Conservation (phyloP, 1,139 yeast genomes). For the Zygosaccharomyces pseudobailii region DNA sequence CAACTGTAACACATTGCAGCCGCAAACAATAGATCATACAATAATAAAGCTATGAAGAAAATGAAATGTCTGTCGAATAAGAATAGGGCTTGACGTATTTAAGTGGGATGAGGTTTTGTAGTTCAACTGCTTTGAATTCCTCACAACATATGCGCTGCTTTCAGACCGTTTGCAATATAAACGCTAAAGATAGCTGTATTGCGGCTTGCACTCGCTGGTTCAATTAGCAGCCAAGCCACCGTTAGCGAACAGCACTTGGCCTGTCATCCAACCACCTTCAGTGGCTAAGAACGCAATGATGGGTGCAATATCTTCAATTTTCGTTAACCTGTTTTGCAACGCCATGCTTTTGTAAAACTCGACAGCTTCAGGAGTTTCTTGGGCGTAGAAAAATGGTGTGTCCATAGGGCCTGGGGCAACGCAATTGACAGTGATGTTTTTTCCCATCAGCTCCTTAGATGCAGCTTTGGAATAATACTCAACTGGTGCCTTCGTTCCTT, state of each 20-base stretch:
- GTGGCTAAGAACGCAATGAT: slow-evolving; percentile 55
- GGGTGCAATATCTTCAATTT: slow-evolving; percentile 59
- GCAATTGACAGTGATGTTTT: slow-evolving; percentile 50
- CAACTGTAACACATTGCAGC: too few species aligned
- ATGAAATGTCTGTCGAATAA: too few species aligned
- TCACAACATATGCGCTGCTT: too few species aligned
- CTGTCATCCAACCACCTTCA: slow-evolving; percentile 67
- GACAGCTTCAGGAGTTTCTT: slow-evolving; percentile 50
- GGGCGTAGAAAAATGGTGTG: slow-evolving; percentile 62
- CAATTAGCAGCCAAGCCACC: slow-evolving; percentile 58
- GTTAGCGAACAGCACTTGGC: slow-evolving; percentile 60
- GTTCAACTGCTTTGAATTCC: too few species aligned
- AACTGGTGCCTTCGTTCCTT: slow-evolving; percentile 60
- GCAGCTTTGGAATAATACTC: slow-evolving; percentile 54
- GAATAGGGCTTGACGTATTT: too few species aligned
- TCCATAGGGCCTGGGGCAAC: slow-evolving; percentile 74
- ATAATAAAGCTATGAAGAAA: too few species aligned
- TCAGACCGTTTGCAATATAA: too few species aligned
- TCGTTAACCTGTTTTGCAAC: slow-evolving; percentile 48
- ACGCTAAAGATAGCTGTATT: too few species aligned
- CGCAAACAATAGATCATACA: too few species aligned
- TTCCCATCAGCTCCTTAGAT: slow-evolving; percentile 50
- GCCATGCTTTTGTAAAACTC: slow-evolving; percentile 52
- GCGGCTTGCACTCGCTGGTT: not conserved
- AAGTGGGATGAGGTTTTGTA: too few species aligned